These are phyloP conservation scores for Penicillium decumbens DNA, from an alignment of 2,329 filamentous ascomycete species.

Conservation along the genomic window DNA sequence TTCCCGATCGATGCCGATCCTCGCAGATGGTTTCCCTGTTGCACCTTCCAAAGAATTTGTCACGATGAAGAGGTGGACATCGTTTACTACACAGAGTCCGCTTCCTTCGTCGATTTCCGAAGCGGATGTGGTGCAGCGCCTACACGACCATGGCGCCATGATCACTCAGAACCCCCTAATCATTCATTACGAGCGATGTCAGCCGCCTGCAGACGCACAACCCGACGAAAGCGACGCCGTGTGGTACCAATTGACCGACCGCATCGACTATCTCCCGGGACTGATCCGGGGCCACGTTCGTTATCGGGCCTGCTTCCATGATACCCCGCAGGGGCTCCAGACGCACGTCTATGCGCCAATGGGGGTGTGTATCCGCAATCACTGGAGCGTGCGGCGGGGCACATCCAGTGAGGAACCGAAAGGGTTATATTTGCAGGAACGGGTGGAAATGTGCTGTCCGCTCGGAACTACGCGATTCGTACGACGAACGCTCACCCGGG, in stretches of 20 bases:
- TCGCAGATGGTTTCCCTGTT: neutral
- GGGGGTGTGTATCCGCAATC: constrained; percentile 72
- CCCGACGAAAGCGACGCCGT: constrained; percentile 64
- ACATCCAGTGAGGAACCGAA: constrained; percentile 57
- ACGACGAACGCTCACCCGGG: constrained; percentile 73
- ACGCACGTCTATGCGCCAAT: constrained; percentile 80
- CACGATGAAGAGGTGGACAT: constrained; percentile 9
- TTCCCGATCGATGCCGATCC: neutral
- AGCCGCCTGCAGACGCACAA: constrained; percentile 60
- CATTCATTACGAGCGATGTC: constrained; percentile 64
- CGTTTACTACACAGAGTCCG: constrained; percentile 1
- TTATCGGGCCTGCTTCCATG: constrained; percentile 75
- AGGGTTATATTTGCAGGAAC: constrained; percentile 74
- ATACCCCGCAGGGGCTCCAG: constrained; percentile 67
- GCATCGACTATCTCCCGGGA: constrained; percentile 67
- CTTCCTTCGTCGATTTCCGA: constrained; percentile 54
- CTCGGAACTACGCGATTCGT: constrained; percentile 69
- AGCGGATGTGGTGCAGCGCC: constrained; percentile 62
- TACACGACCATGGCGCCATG: constrained; percentile 73
- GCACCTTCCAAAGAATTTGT: neutral
- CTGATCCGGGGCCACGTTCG: constrained; percentile 58
- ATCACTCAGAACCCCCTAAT: constrained; percentile 81
- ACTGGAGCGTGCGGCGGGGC: constrained; percentile 69
- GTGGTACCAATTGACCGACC: constrained; percentile 77
- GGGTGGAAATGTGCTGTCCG: constrained; percentile 76